Percentiles rank a stretch among this genome's conserved stretches.
These are phyloP conservation scores for Avena sativa DNA, from an alignment of 176 grass and related monocot genomes.

Conservation along the genomic window DNA sequence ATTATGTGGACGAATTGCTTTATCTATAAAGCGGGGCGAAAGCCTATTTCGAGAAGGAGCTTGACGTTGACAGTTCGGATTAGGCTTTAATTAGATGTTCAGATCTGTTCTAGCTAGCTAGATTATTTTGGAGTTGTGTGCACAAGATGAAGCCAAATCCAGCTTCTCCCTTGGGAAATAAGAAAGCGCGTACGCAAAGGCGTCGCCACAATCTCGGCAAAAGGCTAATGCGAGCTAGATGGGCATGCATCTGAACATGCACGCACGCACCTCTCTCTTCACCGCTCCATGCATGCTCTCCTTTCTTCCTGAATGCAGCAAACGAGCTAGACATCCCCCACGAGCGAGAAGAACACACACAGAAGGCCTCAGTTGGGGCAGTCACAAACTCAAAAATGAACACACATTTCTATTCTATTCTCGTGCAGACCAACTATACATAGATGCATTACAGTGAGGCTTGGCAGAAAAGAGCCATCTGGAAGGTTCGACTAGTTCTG, in stretches of 20 bases:
- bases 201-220: not conserved
- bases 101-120: not conserved
- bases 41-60: too few relatives aligned
- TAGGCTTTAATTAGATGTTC: not conserved
- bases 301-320: not conserved
- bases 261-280: constrained; percentile 19
- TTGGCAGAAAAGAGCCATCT: not conserved
- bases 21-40: too few relatives aligned
- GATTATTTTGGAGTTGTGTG: not conserved
- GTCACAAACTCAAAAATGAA: not conserved
- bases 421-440: not conserved
- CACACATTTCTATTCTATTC: not conserved
- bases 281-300: not conserved
- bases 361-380: not conserved
- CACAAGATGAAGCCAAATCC: constrained; percentile 12
- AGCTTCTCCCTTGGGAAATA: constrained; percentile 31
- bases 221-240: not conserved
- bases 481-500: not conserved
- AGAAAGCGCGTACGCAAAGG: not conserved
- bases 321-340: not conserved
- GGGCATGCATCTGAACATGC: constrained; percentile 25
- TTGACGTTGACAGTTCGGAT: not conserved
- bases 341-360: not conserved
- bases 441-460: not conserved
- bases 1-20: too few relatives aligned